Conservation (phyloP, 345 rosid species). For the Punica granatum region DNA sequence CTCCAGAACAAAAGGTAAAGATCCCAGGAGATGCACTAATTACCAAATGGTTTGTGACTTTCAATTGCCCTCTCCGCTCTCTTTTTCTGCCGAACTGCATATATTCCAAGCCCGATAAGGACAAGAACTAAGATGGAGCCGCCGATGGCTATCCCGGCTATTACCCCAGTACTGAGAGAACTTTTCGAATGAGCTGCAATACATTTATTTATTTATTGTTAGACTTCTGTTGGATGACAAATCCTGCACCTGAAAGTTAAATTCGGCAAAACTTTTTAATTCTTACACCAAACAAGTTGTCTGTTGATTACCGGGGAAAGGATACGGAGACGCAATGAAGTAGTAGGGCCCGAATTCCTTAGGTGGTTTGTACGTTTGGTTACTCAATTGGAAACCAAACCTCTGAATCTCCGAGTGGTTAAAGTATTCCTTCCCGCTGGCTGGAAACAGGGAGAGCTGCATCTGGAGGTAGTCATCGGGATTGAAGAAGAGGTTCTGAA, state of each 20-base stretch:
- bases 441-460: constrained; percentile 72
- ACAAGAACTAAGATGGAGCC: constrained; percentile 47
- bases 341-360: constrained; percentile 69
- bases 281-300: background rate
- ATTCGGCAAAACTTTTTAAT: no score
- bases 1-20: background rate
- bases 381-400: constrained; percentile 66
- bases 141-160: constrained; percentile 45
- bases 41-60: constrained; percentile 80
- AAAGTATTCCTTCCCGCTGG: constrained; percentile 43
- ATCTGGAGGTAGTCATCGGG: constrained; percentile 78
- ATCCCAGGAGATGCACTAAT: background rate
- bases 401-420: constrained; percentile 56
- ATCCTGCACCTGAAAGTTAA: no score
- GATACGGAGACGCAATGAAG: constrained; percentile 73
- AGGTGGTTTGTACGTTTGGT: constrained; percentile 84
- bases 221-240: background rate
- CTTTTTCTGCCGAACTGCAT: constrained; percentile 82
- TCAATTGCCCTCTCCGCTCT: constrained; percentile 84
- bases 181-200: constrained; percentile 20
- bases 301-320: constrained; percentile 58
- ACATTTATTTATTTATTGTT: background rate
- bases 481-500: constrained; percentile 76
- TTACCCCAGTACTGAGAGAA: constrained; percentile 34
- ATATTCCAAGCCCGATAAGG: constrained; percentile 58